Conservation (phyloP, 768 basidiomycete species). For the Phanerochaete carnosa region DNA sequence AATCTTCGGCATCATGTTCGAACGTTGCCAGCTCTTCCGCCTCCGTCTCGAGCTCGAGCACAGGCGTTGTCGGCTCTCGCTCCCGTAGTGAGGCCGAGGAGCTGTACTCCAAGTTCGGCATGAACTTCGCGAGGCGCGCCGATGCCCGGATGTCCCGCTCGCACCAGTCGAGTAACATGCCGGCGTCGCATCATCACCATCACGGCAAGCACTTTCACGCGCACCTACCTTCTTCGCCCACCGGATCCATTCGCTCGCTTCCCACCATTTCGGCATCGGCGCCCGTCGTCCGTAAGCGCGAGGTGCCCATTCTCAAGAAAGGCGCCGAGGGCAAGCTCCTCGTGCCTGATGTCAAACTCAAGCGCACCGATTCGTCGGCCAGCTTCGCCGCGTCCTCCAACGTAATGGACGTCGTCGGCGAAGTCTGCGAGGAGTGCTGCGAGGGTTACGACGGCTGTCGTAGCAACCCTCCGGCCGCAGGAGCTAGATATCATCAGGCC, state of each 20-base stretch:
- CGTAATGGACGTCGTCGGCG: constrained; percentile 6
- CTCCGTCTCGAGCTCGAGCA: constrained; percentile 5
- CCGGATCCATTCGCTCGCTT: constrained; percentile 34
- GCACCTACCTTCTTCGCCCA: constrained; percentile 22
- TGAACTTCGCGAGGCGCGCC: constrained; percentile 52
- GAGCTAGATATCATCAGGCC: no score
- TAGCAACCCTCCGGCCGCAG: no score
- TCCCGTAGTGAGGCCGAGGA: constrained; percentile 33
- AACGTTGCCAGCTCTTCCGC: constrained; percentile 14
- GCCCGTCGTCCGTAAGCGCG: constrained; percentile 39
- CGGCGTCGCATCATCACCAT: neutral
- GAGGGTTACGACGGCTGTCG: neutral
- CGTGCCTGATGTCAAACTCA: constrained; percentile 43
- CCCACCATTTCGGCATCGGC: constrained; percentile 30
- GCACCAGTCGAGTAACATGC: constrained; percentile 1
- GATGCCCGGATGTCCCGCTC: constrained; percentile 45
- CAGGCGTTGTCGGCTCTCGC: neutral
- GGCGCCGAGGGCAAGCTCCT: constrained; percentile 66
- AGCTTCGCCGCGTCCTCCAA: constrained; percentile 9
- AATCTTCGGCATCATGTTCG: constrained; percentile 13
- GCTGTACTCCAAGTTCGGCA: constrained; percentile 52
- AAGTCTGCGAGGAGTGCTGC: constrained; percentile 17
- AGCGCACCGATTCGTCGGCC: constrained; percentile 19
- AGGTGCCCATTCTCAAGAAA: constrained; percentile 52
- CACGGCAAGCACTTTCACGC: neutral